Evolutionary conservation across 345 rosid species (phyloP).

Genomic region (Salix arbutifolia): DNA sequence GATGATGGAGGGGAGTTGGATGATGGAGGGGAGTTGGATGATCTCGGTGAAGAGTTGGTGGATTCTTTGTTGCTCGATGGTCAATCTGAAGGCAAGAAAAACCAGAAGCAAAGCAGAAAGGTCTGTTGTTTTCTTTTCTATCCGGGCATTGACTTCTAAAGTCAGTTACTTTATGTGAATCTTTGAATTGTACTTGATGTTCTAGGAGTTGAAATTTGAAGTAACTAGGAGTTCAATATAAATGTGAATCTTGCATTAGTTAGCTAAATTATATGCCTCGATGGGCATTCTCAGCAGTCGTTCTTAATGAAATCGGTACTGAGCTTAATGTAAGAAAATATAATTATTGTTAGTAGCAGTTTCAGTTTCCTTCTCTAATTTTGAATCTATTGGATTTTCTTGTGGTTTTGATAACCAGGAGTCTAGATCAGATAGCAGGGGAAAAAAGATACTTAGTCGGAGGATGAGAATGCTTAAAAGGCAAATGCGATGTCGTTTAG

Average conservation of each 20-base stretch:
- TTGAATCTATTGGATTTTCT: constrained; percentile 8
- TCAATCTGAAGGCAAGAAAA: constrained; percentile 41
- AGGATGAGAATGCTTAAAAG: constrained; percentile 58
- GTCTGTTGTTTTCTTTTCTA: constrained; percentile 6
- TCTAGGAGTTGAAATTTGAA: not conserved
- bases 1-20: constrained; percentile 37
- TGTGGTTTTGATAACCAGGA: constrained; percentile 49
- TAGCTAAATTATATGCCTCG: not conserved
- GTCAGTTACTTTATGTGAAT: constrained; percentile 1
- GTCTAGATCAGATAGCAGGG: constrained; percentile 71
- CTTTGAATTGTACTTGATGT: not conserved
- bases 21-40: constrained; percentile 40
- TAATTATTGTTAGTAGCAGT: not conserved
- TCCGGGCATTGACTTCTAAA: not conserved
- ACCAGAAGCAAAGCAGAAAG: constrained; percentile 36
- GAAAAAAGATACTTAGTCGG: constrained; percentile 58
- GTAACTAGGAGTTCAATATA: not conserved
- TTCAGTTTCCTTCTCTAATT: not conserved
- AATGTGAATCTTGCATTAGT: not conserved
- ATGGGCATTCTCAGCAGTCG: not conserved
- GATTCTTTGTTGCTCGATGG: constrained; percentile 55
- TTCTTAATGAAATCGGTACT: not conserved
- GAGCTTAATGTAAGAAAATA: not conserved
- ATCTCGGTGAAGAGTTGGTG: constrained; percentile 46
- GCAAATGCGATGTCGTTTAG: constrained; percentile 50